Percentiles rank a stretch among this genome's conserved stretches.
Conservation (phyloP, 2,329 filamentous ascomycete species). For the Coleophoma crateriformis region DNA sequence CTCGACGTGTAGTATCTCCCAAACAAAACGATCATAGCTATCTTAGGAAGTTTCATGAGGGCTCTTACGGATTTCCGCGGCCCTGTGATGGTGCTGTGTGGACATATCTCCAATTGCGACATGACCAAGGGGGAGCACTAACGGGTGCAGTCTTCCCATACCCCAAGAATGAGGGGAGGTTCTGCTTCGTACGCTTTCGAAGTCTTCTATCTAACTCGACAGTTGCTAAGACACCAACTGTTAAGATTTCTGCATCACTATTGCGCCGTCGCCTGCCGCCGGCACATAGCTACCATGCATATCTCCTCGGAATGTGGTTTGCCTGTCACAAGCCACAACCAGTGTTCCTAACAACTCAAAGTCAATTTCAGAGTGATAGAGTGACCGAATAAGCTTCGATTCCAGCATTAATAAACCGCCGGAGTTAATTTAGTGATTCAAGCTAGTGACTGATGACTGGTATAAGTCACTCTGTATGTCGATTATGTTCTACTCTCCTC, state of each 20-base stretch:
- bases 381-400: not conserved
- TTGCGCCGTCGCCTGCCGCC: not conserved
- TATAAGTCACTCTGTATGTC: no score
- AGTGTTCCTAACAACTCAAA: no score
- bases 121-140: not conserved
- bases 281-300: not conserved
- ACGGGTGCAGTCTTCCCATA: no score
- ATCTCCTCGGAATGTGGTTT: not conserved
- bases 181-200: no score
- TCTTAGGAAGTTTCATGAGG: not conserved
- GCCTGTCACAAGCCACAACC: no score
- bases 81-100: not conserved
- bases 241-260: not conserved
- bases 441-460: not conserved
- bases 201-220: no score
- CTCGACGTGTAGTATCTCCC: not conserved
- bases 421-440: not conserved
- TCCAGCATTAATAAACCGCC: no score
- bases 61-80: not conserved
- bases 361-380: not conserved
- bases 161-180: no score
- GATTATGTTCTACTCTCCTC: conserved; percentile 9
- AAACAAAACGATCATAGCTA: not conserved
- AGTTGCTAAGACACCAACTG: no score
- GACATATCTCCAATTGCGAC: not conserved